Evolutionary conservation across 2,329 filamentous ascomycete genomes (phyloP).

Genomic region (Colletotrichum magnum): DNA sequence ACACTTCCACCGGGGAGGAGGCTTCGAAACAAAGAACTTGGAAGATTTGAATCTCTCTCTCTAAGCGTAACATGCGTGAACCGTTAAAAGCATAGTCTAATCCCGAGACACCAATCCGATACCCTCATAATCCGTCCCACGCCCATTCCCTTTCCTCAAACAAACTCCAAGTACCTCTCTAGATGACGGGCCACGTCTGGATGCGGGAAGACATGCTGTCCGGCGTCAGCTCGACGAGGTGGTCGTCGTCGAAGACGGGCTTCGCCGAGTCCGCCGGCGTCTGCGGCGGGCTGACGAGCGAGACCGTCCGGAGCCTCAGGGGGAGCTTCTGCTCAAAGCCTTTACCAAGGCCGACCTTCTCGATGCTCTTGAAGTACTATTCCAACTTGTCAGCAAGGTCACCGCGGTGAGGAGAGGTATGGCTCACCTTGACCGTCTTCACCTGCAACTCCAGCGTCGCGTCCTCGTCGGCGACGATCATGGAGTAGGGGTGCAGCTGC

Average conservation of each 20-base stretch:
- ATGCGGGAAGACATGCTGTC: constrained; percentile 43
- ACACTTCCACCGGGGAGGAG: too few relatives aligned
- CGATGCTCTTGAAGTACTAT: constrained; percentile 69
- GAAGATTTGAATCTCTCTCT: neutral
- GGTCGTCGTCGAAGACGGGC: constrained; percentile 21
- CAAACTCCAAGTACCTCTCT: neutral
- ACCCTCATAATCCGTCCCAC: neutral
- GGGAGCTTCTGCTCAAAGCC: constrained; percentile 63
- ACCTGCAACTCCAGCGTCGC: constrained; percentile 75
- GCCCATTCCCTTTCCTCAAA: neutral
- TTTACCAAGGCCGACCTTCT: constrained; percentile 64
- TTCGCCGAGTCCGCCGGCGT: constrained; percentile 40
- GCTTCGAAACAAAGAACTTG: neutral
- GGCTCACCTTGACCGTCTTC: constrained; percentile 70
- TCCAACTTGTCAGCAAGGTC: neutral
- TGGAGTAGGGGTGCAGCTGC: constrained; percentile 79
- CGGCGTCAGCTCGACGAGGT: constrained; percentile 40
- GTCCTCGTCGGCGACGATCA: constrained; percentile 83
- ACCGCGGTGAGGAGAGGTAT: neutral
- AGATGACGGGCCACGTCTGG: constrained; percentile 33
- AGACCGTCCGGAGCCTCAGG: constrained; percentile 37
- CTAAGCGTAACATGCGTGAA: neutral
- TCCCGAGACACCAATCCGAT: neutral
- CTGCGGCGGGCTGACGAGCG: constrained; percentile 40
- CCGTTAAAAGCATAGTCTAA: too few relatives aligned